Evolutionary conservation across 345 rosid genomes (phyloP).

Genomic region (Sonneratia caseolaris): DNA sequence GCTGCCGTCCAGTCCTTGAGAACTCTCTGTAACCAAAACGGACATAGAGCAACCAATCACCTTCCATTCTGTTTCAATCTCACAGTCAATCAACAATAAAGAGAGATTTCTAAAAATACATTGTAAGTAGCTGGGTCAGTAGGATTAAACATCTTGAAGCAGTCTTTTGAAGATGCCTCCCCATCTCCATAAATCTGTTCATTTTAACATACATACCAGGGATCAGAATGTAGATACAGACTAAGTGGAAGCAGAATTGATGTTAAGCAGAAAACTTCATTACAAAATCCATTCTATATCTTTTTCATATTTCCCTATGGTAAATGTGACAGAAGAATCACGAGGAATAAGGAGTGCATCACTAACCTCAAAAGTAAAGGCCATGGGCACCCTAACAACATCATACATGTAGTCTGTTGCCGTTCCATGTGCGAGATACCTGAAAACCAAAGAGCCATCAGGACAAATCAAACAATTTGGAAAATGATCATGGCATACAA

Average conservation of each 20-base stretch:
- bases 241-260: not conserved
- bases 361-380: constrained; percentile 96
- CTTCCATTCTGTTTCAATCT: not conserved
- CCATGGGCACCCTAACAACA: constrained; percentile 75
- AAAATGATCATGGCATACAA: not conserved
- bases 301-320: not conserved
- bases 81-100: not conserved
- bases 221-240: not conserved
- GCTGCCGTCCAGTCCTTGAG: constrained; percentile 85
- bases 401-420: constrained; percentile 96
- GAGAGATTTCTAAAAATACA: constrained; percentile 24
- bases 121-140: constrained; percentile 61
- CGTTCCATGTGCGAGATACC: constrained; percentile 97
- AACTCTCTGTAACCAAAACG: constrained; percentile 52
- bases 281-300: not conserved
- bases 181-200: constrained; percentile 79
- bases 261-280: not conserved
- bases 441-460: constrained; percentile 13
- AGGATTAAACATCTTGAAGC: constrained; percentile 97
- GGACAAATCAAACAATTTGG: not conserved
- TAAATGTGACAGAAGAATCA: not conserved
- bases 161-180: constrained; percentile 54
- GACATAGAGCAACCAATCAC: not conserved
- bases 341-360: constrained; percentile 10
- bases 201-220: not conserved